Percentiles rank a stretch among this genome's conserved stretches.
Evolutionary conservation across 768 basidiomycete species (phyloP).

Genomic region (Cubamyces lactineus): DNA sequence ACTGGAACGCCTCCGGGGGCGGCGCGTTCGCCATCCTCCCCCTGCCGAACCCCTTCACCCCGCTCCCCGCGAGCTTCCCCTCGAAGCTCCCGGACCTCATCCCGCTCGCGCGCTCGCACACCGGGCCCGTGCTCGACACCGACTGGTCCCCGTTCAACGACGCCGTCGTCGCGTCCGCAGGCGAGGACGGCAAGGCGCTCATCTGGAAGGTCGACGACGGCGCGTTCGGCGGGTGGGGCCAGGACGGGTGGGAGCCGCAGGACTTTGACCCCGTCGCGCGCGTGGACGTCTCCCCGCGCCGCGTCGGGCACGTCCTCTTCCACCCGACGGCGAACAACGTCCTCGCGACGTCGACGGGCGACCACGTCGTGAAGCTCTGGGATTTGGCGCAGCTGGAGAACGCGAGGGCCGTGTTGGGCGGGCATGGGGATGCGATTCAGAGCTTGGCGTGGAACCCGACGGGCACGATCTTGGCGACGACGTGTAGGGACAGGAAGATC

Average conservation of each 20-base stretch:
- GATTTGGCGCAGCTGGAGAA: constrained; percentile 79
- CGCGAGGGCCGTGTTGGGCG: constrained; percentile 60
- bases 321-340: constrained; percentile 90
- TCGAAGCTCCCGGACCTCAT: constrained; percentile 89
- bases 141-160: constrained; percentile 97
- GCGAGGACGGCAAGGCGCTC: constrained; percentile 92
- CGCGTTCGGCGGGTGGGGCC: constrained; percentile 83
- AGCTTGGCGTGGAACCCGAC: constrained; percentile 79
- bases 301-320: constrained; percentile 93
- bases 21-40: constrained; percentile 96
- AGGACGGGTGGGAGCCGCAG: constrained; percentile 77
- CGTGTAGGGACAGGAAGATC: constrained; percentile 90
- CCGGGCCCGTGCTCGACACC: constrained; percentile 88
- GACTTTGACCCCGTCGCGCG: constrained; percentile 87
- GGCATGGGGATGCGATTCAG: constrained; percentile 90
- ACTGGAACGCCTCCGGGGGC: constrained; percentile 93
- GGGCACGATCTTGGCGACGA: constrained; percentile 84
- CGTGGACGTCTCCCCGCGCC: constrained; percentile 79
- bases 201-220: constrained; percentile 81
- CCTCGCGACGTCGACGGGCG: constrained; percentile 80
- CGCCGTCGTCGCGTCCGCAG: constrained; percentile 84
- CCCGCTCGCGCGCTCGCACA: constrained; percentile 87
- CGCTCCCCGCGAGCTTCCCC: constrained; percentile 55
- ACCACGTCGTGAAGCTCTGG: constrained; percentile 90
- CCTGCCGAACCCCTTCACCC: constrained; percentile 69